These are phyloP conservation scores for Colletotrichum sp. DNA, from an alignment of 2,329 filamentous ascomycete genomes.

Conservation along the genomic window DNA sequence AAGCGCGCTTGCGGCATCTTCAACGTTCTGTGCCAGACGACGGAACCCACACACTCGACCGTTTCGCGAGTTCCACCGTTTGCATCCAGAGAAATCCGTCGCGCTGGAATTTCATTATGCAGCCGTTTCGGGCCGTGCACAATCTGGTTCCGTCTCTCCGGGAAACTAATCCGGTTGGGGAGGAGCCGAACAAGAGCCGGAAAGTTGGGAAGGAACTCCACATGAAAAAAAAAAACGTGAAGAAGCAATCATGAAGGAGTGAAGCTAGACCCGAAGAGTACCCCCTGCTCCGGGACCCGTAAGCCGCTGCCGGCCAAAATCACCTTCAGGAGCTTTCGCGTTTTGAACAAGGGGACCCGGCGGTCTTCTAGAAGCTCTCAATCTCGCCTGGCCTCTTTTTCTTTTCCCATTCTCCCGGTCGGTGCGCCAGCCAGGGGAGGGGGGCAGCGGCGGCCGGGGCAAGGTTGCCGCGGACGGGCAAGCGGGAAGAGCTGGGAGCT, in stretches of 20 bases:
- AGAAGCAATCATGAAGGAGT: neutral
- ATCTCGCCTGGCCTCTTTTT: neutral
- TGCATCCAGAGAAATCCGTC: neutral
- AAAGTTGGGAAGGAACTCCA: neutral
- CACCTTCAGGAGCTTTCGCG: neutral
- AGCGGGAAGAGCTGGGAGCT: neutral
- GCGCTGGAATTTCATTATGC: neutral
- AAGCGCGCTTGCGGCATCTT: neutral
- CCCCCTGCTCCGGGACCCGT: conserved; percentile 1
- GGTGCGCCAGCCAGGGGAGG: neutral
- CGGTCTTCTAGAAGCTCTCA: conserved; percentile 13
- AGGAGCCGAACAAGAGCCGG: conserved; percentile 11
- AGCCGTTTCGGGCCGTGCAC: neutral
- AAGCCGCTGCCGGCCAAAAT: conserved; percentile 10
- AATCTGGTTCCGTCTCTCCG: conserved; percentile 1
- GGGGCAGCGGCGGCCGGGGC: neutral
- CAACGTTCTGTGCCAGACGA: neutral
- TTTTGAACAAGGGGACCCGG: neutral
- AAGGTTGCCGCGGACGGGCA: neutral
- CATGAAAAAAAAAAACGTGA: neutral
- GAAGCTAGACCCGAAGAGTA: neutral
- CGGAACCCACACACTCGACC: neutral
- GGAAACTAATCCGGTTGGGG: conserved; percentile 1
- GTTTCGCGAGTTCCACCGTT: neutral
- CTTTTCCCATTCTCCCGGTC: conserved; percentile 1